Base-by-base conservation (phyloP, 495 filamentous ascomycete species). In the Penicillium bovifimosum region DNA sequence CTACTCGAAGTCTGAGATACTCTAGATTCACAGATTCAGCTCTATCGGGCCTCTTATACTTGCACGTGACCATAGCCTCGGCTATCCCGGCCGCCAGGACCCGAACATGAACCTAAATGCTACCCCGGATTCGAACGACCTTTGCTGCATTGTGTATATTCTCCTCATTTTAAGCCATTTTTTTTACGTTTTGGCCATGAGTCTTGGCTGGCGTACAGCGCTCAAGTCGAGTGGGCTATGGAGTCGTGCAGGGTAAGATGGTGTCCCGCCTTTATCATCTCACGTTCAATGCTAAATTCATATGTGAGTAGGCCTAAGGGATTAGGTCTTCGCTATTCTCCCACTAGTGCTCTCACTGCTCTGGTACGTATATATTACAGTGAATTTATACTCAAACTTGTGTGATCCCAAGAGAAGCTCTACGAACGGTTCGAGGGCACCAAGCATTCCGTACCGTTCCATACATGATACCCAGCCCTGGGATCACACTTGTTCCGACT, bases 61-160 rank as follows among this genome's bases (percentile, higher is more conserved):
- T 9, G 8, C 47, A 50, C 47, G 47, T 50, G 47, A 50, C 28
- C 36, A 3, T 35, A 24, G 13, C 47, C 47, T 50, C 47, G 47
- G 47, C 10, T 50, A 24, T 33, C 16, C 9, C 20, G 24, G 13
- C n/a, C 1, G 7, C 3, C 6, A 2, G 6, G 27, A 14, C 18
- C 24, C 18, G 13, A 41, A 41, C 18, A 28, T 40, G 38, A 40
- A 42, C 20, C 7, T 32, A 18, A 48, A 8, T 41, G 6, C 36
- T 41, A 33, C 47, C 47, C 47, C 38, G 28, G 47, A 50, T 42
- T 29, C 11, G 32, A 27, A 11, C 29, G 18, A 7, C 9, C 5
- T 24, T 24, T 2, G 34, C 28, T 31, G 43, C 44, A 31, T 31
- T 26, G 11, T 32, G 11, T 20, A 34, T 16, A 3, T 8, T 16